Evolutionary conservation across 306 rosid genomes (phyloP).

Genomic region (Cicer arietinum): DNA sequence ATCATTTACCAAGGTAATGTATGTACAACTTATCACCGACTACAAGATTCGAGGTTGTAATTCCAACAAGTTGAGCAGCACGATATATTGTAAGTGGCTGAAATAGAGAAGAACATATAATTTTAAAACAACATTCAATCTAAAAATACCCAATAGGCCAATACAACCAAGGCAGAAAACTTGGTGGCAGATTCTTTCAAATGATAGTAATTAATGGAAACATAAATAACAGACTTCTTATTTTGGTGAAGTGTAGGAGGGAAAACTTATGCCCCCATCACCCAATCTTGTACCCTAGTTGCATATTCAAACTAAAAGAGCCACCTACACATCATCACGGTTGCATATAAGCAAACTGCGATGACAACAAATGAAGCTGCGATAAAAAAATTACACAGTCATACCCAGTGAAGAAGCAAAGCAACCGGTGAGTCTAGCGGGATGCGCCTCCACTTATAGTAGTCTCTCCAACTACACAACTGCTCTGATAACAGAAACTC

Average conservation of each 20-base stretch:
- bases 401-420: slow-evolving; percentile 92
- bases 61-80: slow-evolving; percentile 66
- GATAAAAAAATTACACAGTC: slow-evolving; percentile 33
- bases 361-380: slow-evolving; percentile 17
- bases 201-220: slow-evolving; percentile 7
- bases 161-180: slow-evolving; percentile 5
- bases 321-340: slow-evolving; percentile 1
- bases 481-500: slow-evolving; percentile 48
- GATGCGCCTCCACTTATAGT: slow-evolving; percentile 83
- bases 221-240: neutral
- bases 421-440: slow-evolving; percentile 81
- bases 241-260: slow-evolving; percentile 29
- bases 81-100: slow-evolving; percentile 84
- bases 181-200: neutral
- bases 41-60: slow-evolving; percentile 56
- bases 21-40: slow-evolving; percentile 57
- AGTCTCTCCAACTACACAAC: slow-evolving; percentile 75
- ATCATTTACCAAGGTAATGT: slow-evolving; percentile 82
- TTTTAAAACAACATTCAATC: slow-evolving; percentile 11
- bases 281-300: neutral
- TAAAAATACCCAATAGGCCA: neutral
- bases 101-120: slow-evolving; percentile 33
- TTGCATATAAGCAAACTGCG: slow-evolving; percentile 35
- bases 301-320: slow-evolving; percentile 22
- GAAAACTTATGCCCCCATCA: neutral